Conservation (phyloP, 2,329 filamentous ascomycete species). For the Tolypocladium ophioglossoides region DNA sequence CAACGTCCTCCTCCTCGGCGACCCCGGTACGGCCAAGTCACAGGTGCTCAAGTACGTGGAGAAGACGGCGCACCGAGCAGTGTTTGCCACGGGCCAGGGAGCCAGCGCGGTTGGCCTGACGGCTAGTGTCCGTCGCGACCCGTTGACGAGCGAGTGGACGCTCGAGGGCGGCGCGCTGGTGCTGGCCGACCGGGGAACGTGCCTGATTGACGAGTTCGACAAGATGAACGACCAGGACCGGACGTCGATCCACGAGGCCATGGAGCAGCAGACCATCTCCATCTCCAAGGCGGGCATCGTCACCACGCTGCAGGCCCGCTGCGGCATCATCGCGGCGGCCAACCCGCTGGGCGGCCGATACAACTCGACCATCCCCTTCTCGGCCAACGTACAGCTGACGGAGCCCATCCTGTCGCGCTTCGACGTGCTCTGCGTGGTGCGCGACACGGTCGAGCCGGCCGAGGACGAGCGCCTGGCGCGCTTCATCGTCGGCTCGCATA, state of each 20-base stretch:
- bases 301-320: slow-evolving; percentile 89
- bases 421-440: slow-evolving; percentile 91
- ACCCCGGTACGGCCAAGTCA: slow-evolving; percentile 95
- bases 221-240: slow-evolving; percentile 99
- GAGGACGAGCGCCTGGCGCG: slow-evolving; percentile 90
- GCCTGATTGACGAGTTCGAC: slow-evolving; percentile 97
- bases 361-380: slow-evolving; percentile 92
- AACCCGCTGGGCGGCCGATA: slow-evolving; percentile 96
- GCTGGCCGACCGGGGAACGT: slow-evolving; percentile 87
- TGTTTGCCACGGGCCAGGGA: slow-evolving; percentile 96
- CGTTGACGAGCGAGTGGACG: slow-evolving; percentile 94
- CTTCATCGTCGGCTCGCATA: slow-evolving; percentile 92
- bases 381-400: slow-evolving; percentile 90
- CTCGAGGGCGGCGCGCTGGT: slow-evolving; percentile 92
- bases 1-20: slow-evolving; percentile 91
- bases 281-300: slow-evolving; percentile 99
- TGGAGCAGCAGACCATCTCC: slow-evolving; percentile 99
- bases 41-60: slow-evolving; percentile 97
- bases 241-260: slow-evolving; percentile 97
- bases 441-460: slow-evolving; percentile 83
- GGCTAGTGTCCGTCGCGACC: slow-evolving; percentile 89
- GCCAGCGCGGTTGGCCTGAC: slow-evolving; percentile 96
- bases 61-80: slow-evolving; percentile 91
- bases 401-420: slow-evolving; percentile 97
- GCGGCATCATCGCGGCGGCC: slow-evolving; percentile 90